Conservation (phyloP, 2,329 filamentous ascomycete genomes). For the Penicillium sp. region DNA sequence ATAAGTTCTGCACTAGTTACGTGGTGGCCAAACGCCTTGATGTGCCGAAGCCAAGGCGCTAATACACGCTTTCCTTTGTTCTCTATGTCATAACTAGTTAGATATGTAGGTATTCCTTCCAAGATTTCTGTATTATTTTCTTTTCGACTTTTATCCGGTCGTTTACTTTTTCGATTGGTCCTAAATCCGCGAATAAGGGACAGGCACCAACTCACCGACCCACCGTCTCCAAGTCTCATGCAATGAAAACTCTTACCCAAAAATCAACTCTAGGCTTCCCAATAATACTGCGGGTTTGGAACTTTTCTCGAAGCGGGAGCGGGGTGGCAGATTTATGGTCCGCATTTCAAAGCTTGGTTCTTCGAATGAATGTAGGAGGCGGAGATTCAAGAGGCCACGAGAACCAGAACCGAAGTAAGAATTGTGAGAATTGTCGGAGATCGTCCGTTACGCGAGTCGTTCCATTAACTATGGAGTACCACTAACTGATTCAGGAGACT, state of each 20-base stretch:
- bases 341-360: not conserved
- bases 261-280: not conserved
- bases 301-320: not conserved
- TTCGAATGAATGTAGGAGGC: not conserved
- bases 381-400: not conserved
- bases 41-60: not conserved
- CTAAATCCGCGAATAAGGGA: not conserved
- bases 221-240: not conserved
- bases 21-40: not conserved
- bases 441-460: not conserved
- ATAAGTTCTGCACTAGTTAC: not conserved
- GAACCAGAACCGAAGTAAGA: not conserved
- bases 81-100: no score
- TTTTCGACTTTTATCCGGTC: not conserved
- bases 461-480: not conserved
- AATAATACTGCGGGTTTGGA: not conserved
- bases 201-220: not conserved
- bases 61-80: not conserved
- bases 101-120: no score
- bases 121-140: no score
- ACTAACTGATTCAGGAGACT: not conserved
- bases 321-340: not conserved
- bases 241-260: not conserved
- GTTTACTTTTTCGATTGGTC: not conserved
- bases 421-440: not conserved